Evolutionary conservation across 371 early-diverging fungal genomes (phyloP), one percentile per base, ranked within the genome.

Genomic region (Syncephalis fuscata): DNA sequence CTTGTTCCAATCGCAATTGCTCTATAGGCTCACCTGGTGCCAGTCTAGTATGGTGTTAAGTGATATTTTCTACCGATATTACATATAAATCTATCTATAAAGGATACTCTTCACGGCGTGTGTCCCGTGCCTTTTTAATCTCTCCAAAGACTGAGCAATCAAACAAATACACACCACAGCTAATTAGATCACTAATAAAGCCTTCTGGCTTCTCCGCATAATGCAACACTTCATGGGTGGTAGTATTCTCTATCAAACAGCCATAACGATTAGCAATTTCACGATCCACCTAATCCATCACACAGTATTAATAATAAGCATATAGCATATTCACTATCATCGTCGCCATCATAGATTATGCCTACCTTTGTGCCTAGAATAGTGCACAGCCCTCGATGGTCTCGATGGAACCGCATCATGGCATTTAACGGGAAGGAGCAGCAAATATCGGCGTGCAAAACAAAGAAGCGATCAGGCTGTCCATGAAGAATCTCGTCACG

Each of bases 121-220:
- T 62, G 26, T 74, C 77, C 45, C 85, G 70, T 4, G 86, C 86
- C 56, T 76, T 73, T 39, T 73, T 78, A 68, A 96, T 86, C 48
- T 80, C 81, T 50, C 63, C 66, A 66, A 96, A 92, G 42, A 96
- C 80, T 43, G 80, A 69, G 47, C 67, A 63, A 59, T 82, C 78
- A 64, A 96, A 92, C 49, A 93, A 64, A 56, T 88, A 93, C 17
- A 92, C 82, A 56, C 94, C 97, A 48, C 92, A 90, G 19, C 88
- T 87, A 56, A 91, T 91, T 58, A 89, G 58, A 62, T 96, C 85
- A 44, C 89, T 88, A 53, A 96, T 74, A 57, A 88, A 92, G 0
- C 88, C 73, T 59, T 92, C 89, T 15, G 94, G 96, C 67, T 96
- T 96, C 60, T 96, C 94, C 25, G 92, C 96, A 62, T 93, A 96